phyloP scores from a whole-genome alignment of 345 rosid species.

The Brassica carinata region DNA sequence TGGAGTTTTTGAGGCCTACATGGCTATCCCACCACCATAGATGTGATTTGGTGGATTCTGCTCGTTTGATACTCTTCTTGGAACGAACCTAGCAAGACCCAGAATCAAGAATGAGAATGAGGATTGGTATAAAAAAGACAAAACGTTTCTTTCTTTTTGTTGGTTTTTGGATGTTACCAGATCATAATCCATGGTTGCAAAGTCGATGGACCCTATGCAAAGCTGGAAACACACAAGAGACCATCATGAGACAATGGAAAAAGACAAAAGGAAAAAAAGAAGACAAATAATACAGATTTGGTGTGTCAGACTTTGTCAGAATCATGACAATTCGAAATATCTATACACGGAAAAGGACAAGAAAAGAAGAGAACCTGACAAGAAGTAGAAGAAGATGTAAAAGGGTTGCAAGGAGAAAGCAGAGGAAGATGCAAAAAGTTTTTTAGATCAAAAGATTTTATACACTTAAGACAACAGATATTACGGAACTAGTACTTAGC shows the following conservation, averaged over 20 bases:
- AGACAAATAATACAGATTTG: conserved; percentile 39
- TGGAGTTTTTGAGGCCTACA: conserved; percentile 44
- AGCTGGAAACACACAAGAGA: conserved; percentile 41
- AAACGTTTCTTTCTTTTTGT: neutral
- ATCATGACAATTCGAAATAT: conserved; percentile 21
- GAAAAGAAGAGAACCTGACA: conserved; percentile 31
- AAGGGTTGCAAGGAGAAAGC: neutral
- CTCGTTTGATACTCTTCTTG: conserved; percentile 49
- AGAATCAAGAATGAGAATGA: conserved; percentile 36
- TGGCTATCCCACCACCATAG: conserved; percentile 54
- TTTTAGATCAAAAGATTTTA: conserved; percentile 35
- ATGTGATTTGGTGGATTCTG: conserved; percentile 56
- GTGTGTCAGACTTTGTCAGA: conserved; percentile 27
- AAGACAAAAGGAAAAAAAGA: no score
- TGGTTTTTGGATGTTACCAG: conserved; percentile 29
- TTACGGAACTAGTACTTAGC: conserved; percentile 25
- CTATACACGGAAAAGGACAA: conserved; percentile 2
- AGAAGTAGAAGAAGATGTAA: conserved; percentile 12
- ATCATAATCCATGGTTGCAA: conserved; percentile 41
- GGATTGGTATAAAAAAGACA: conserved; percentile 8
- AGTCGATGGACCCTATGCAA: conserved; percentile 28
- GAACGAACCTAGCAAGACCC: conserved; percentile 39
- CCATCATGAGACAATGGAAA: conserved; percentile 35
- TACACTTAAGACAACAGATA: conserved; percentile 30
- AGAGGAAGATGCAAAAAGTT: conserved; percentile 7